These are phyloP conservation scores for Hirschioporus abietinus DNA, from an alignment of 768 basidiomycete species.

Conservation along the genomic window DNA sequence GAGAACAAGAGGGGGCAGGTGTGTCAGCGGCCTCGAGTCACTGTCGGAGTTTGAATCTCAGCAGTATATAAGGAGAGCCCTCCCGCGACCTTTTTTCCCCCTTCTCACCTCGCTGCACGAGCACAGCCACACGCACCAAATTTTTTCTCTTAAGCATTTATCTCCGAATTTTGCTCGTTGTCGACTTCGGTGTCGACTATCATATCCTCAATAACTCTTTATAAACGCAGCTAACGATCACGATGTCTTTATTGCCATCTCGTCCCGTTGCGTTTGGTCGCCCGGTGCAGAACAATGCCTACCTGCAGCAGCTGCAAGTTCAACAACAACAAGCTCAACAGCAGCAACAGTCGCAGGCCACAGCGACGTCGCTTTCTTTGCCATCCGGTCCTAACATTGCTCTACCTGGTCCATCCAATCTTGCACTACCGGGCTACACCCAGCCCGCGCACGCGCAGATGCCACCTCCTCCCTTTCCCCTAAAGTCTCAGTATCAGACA, in stretches of 20 bases:
- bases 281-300: conserved; percentile 38
- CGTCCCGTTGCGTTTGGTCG: conserved; percentile 77
- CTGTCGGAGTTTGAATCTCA: conserved; percentile 7
- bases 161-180: conserved; percentile 1
- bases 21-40: neutral
- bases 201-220: conserved; percentile 37
- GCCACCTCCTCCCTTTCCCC: conserved; percentile 23
- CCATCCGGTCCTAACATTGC: conserved; percentile 32
- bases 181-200: conserved; percentile 26
- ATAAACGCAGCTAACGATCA: neutral
- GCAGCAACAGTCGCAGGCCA: conserved; percentile 29
- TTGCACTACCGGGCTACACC: conserved; percentile 49
- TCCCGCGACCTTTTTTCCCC: neutral
- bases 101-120: conserved; percentile 3
- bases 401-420: conserved; percentile 35
- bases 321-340: conserved; percentile 37
- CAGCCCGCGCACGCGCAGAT: conserved; percentile 26
- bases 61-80: conserved; percentile 6
- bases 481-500: conserved; percentile 25
- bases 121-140: conserved; percentile 1
- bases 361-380: conserved; percentile 50
- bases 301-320: conserved; percentile 34
- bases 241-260: conserved; percentile 43
- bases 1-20: neutral
- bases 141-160: neutral